Conservation (phyloP, 1,284 basidiomycete species). For the Cystobasidiaceae sp. region DNA sequence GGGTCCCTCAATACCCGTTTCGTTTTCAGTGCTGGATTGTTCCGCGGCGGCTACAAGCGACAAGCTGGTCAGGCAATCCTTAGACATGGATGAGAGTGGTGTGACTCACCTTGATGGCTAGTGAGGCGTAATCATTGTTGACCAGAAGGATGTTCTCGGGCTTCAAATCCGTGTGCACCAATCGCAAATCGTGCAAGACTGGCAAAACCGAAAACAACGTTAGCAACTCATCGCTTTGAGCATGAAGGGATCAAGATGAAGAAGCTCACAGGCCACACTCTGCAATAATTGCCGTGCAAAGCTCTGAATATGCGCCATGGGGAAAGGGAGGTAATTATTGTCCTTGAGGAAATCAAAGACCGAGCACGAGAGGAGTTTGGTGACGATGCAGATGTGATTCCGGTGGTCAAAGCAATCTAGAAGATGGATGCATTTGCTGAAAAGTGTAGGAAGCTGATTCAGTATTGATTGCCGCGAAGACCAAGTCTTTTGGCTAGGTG, state of each 20-base stretch:
- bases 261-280: constrained; percentile 82
- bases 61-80: not conserved
- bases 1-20: constrained; percentile 67
- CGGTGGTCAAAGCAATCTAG: constrained; percentile 92
- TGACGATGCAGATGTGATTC: constrained; percentile 97
- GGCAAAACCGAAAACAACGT: not conserved
- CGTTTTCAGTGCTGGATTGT: constrained; percentile 8
- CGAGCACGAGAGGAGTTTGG: constrained; percentile 92
- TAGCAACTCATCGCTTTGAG: not conserved
- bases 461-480: not conserved
- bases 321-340: constrained; percentile 94
- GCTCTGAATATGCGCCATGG: constrained; percentile 88
- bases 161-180: constrained; percentile 98
- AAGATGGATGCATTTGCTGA: constrained; percentile 95
- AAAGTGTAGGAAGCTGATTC: not conserved
- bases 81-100: too few relatives aligned
- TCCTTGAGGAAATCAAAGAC: constrained; percentile 99
- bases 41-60: constrained; percentile 10
- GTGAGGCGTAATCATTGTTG: constrained; percentile 62
- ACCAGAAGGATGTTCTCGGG: constrained; percentile 97
- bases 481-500: constrained; percentile 23
- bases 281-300: constrained; percentile 88
- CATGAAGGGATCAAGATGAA: not conserved
- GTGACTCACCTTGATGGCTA: constrained; percentile 28
- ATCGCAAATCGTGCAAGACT: constrained; percentile 86